These are phyloP conservation scores for Ricinus communis DNA, from an alignment of 345 rosid species.

Conservation along the genomic window DNA sequence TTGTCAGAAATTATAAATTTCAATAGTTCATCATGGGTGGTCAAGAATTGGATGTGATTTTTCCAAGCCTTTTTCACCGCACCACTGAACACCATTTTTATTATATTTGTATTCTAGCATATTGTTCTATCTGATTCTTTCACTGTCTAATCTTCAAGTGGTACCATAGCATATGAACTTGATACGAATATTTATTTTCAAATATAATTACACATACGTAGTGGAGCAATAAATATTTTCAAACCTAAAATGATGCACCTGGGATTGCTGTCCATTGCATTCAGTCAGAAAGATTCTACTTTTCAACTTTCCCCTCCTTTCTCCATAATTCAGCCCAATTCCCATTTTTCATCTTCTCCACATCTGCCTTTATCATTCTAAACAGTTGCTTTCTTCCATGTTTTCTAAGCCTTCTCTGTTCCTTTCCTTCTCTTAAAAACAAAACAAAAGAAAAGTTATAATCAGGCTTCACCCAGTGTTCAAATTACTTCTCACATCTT, in stretches of 20 bases:
- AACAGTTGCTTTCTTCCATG: too few species aligned
- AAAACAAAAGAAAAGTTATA: too few species aligned
- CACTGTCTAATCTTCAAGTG: neutral
- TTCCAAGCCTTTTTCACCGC: neutral
- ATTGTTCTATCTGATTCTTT: neutral
- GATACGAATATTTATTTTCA: neutral
- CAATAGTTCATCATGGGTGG: neutral
- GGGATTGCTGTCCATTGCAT: neutral
- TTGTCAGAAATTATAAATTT: neutral
- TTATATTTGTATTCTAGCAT: neutral
- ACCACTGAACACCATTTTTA: neutral
- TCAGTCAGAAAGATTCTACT: neutral
- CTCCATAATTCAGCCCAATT: too few species aligned
- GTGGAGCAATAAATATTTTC: neutral
- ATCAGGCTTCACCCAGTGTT: too few species aligned
- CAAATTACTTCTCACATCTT: too few species aligned
- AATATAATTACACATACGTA: neutral
- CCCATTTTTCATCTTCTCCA: too few species aligned
- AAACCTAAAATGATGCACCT: constrained; percentile 4
- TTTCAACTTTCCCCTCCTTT: too few species aligned
- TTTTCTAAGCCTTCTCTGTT: too few species aligned
- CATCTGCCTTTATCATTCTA: too few species aligned
- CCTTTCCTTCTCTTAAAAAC: too few species aligned
- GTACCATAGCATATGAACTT: neutral
- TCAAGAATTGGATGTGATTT: neutral